These are phyloP conservation scores for Nemania bipapillata DNA, from an alignment of 2,329 filamentous ascomycete genomes.

Conservation along the genomic window DNA sequence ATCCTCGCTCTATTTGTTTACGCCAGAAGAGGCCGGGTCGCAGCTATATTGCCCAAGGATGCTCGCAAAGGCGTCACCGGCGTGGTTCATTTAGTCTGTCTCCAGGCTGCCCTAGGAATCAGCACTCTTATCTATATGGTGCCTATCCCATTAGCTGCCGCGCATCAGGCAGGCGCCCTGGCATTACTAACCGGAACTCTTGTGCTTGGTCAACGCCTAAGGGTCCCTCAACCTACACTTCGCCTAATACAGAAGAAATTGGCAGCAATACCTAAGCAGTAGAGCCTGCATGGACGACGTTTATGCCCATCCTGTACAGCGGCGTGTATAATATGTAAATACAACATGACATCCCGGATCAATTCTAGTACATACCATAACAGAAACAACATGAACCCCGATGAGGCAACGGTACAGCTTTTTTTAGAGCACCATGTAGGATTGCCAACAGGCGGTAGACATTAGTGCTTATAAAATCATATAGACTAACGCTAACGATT, in stretches of 20 bases:
- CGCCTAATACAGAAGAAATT: slow-evolving; percentile 67
- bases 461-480: too few species aligned
- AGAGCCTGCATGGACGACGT: slow-evolving; percentile 20
- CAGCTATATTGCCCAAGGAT: slow-evolving; percentile 68
- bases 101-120: slow-evolving; percentile 90
- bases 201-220: slow-evolving; percentile 80
- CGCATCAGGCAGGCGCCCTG: slow-evolving; percentile 90
- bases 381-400: too few species aligned
- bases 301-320: slow-evolving; percentile 13
- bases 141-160: slow-evolving; percentile 84
- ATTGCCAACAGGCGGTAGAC: too few species aligned
- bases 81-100: slow-evolving; percentile 80
- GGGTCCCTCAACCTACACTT: slow-evolving; percentile 74
- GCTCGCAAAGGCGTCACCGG: slow-evolving; percentile 78
- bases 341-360: slow-evolving; percentile 36
- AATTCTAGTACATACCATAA: neutral
- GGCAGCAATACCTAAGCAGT: slow-evolving; percentile 42
- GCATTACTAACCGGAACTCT: slow-evolving; percentile 84
- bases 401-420: too few species aligned
- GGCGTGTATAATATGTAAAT: slow-evolving; percentile 42
- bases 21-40: slow-evolving; percentile 71
- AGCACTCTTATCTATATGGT: slow-evolving; percentile 93
- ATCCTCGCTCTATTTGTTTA: slow-evolving; percentile 85
- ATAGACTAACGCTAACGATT: too few species aligned
- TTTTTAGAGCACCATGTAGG: too few species aligned